Conservation (phyloP, 257 asterid species). For the Parsonsia alboflavescens region DNA sequence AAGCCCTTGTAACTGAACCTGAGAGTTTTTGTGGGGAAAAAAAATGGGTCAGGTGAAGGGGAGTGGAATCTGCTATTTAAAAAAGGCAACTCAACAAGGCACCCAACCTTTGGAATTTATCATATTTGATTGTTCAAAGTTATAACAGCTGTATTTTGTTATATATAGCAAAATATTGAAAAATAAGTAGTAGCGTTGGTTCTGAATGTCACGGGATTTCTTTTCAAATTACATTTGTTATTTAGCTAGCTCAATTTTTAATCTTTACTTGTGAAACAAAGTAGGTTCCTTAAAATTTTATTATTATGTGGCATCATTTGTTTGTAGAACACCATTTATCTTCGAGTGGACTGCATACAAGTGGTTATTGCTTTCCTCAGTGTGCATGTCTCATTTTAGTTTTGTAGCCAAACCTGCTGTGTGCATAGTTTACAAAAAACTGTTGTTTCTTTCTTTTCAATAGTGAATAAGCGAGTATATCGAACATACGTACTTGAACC, state of each 20-base stretch:
- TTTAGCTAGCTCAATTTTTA: no score
- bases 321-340: not conserved
- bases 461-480: not conserved
- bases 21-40: not conserved
- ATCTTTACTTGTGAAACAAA: not conserved
- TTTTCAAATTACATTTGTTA: no score
- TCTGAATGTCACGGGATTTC: no score
- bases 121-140: no score
- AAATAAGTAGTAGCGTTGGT: no score
- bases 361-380: not conserved
- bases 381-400: not conserved
- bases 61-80: not conserved
- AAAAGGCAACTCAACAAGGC: no score
- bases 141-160: no score
- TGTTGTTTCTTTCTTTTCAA: not conserved
- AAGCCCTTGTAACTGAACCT: not conserved
- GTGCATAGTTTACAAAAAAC: not conserved
- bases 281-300: not conserved
- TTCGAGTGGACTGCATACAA: not conserved
- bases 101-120: no score
- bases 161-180: no score
- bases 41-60: not conserved
- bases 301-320: not conserved
- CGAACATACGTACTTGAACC: not conserved
- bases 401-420: not conserved